Base-by-base conservation (phyloP, 306 rosid species). In the Canavalia gladiata region DNA sequence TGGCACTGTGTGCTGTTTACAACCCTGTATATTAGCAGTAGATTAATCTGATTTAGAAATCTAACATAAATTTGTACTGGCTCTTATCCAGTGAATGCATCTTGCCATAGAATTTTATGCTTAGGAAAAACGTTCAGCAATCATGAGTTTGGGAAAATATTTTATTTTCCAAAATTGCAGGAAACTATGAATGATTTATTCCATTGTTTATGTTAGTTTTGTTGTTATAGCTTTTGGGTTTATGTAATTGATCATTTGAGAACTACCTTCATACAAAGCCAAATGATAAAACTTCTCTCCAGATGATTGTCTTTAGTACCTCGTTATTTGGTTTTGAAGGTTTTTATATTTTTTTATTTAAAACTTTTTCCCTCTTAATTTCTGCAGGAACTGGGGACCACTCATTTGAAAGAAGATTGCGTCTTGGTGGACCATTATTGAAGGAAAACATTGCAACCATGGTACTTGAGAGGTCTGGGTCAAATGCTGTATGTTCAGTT, bases 321-420 rank as follows among this genome's bases (percentile, higher is more conserved):
- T 30, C 0, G 7, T 4, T 8, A 59, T 59, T 59, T 59, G n/a
- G 18, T 59, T 30, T 59, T 8, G 31, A 31, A 11, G 4, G 30
- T 30, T 57, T 2, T 18, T 55, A 39, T 39, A n/a, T 18, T 18
- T 18, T 18, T 18, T 18, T 0, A 18, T 18, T 18, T 18, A 18
- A 18, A 18, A 18, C 6, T 6, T 7, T 57, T 57, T 57, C 25
- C 2, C 4, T 30, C 13, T 29, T 58, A 18, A 18, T 10, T 58
- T 58, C 56, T 51, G 56, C 56, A 51, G 56, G 56, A 51, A 51
- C 56, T 51, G 56, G 56, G 56, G 56, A 51, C 2, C 56, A 51
- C 56, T 11, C 56, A 51, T 51, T 51, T 51, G 56, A 51, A 51
- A 51, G 56, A 28, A 3, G 56, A 51, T 51, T 51, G 28, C 56